Evolutionary conservation across 2,329 filamentous ascomycete genomes (phyloP), one percentile per base, ranked within the genome.

Genomic region (Fusarium sp.): DNA sequence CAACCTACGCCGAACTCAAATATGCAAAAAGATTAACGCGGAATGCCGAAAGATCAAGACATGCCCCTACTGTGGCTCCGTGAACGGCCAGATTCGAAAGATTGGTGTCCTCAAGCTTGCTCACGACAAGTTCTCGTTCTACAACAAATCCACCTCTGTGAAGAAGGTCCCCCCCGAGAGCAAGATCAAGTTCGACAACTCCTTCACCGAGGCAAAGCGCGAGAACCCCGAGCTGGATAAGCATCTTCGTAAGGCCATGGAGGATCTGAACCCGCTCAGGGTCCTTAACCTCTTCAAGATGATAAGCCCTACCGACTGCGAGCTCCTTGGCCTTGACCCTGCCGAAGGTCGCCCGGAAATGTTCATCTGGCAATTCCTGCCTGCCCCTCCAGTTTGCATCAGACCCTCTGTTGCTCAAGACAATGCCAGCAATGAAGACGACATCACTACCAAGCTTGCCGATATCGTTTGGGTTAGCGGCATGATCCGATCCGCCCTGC

Each of bases 341-440:
- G 88, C 90, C 16, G 95, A 98, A 77, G 94, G 94, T 13, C 90
- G 95, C 20, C 96, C 96, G 0, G 96, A 99, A 81, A 97, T 97
- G 91, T 97, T 98, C 82, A 91, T 99, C 52, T 99, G 96, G 96
- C 95, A 98, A 80, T 97, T 95, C 79, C 89, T 99, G 38, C 96
- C 96, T 1, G 96, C 96, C 1, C 96, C 96, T 1, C 96, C 96
- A 0, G 94, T 98, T 7, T 97, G 94, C 76, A 97, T 99, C 78
- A 90, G 96, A 68, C 96, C 96, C 0, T 98, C 95, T 0, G 96
- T 99, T 20, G 93, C 93, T 34, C 96, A 98, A 82, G 96, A 98
- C 73, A 94, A 91, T 69, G 93, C 95, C 5, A 98, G 94, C 74
- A 99, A 94, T 22, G 96, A 99, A 82, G 96, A 99, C 80, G 96